Percentiles rank a stretch among this genome's conserved stretches.
Conservation (phyloP, 768 basidiomycete species). For the Pholiota molesta region DNA sequence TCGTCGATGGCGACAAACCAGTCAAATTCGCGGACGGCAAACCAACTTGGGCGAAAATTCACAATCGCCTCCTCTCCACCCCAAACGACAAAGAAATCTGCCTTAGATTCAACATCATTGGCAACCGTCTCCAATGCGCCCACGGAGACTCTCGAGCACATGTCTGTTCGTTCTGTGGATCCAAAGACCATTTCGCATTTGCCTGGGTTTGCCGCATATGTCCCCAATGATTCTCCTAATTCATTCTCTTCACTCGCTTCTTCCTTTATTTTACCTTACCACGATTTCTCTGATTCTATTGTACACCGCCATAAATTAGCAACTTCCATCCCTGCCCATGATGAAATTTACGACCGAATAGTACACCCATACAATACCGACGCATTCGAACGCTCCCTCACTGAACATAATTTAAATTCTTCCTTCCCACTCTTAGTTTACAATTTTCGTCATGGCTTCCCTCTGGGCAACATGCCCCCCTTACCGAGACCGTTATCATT, state of each 20-base stretch:
- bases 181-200: slow-evolving; percentile 21
- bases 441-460: slow-evolving; percentile 35
- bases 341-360: slow-evolving; percentile 23
- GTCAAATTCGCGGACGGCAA: slow-evolving; percentile 8
- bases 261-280: background rate
- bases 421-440: slow-evolving; percentile 30
- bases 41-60: background rate
- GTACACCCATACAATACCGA: slow-evolving; percentile 32
- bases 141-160: slow-evolving; percentile 8
- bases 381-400: slow-evolving; percentile 28
- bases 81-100: slow-evolving; percentile 4
- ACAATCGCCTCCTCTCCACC: background rate
- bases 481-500: background rate
- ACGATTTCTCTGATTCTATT: background rate
- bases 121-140: background rate
- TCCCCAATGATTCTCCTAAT: background rate
- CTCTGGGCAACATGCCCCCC: slow-evolving; percentile 33
- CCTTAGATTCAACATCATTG: slow-evolving; percentile 10
- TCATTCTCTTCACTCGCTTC: slow-evolving; percentile 3
- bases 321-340: background rate
- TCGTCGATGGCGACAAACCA: background rate
- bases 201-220: slow-evolving; percentile 7
- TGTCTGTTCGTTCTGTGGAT: slow-evolving; percentile 28
- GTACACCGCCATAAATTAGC: background rate
- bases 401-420: slow-evolving; percentile 20